Conservation (phyloP, 2,329 filamentous ascomycete species). For the Onygenales sp. region DNA sequence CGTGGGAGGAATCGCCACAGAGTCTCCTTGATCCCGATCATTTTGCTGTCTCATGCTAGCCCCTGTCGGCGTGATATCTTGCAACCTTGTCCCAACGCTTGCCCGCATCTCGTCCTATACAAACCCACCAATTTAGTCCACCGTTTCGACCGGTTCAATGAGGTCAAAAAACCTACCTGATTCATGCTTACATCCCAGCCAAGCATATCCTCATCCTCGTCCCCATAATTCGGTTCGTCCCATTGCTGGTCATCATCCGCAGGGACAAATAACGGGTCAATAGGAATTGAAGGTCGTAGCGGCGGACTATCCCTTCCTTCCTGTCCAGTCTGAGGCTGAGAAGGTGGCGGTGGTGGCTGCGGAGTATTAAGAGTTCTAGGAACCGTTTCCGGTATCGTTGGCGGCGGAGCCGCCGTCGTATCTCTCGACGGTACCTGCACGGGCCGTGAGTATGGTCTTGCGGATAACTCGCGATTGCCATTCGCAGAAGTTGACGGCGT, state of each 20-base stretch:
- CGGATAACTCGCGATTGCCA: slow-evolving; percentile 29
- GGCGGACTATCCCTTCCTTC: slow-evolving; percentile 13
- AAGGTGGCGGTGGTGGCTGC: slow-evolving; percentile 24
- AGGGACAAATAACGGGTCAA: slow-evolving; percentile 52
- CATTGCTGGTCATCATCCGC: slow-evolving; percentile 50
- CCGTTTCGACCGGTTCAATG: neutral
- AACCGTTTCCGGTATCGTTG: slow-evolving; percentile 15
- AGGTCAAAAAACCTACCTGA: slow-evolving; percentile 23
- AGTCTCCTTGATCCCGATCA: slow-evolving; percentile 1
- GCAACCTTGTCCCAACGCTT: slow-evolving; percentile 20
- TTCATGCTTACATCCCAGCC: slow-evolving; percentile 53
- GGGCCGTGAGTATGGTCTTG: slow-evolving; percentile 28
- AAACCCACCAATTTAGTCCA: neutral
- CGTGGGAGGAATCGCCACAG: slow-evolving; percentile 31
- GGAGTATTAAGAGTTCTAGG: slow-evolving; percentile 11
- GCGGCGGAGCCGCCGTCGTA: slow-evolving; percentile 12
- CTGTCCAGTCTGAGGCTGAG: slow-evolving; percentile 19
- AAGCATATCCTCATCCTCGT: slow-evolving; percentile 49
- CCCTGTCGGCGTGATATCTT: slow-evolving; percentile 24
- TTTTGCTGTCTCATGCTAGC: slow-evolving; percentile 1
- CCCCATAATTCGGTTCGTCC: slow-evolving; percentile 48
- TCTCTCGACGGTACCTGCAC: slow-evolving; percentile 12
- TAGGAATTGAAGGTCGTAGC: slow-evolving; percentile 35
- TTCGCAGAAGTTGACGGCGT: slow-evolving; percentile 31
- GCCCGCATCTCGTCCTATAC: slow-evolving; percentile 22